Evolutionary conservation across 2,329 filamentous ascomycete genomes (phyloP), one percentile per base, ranked within the genome.

Genomic region (Colletotrichum magnum): DNA sequence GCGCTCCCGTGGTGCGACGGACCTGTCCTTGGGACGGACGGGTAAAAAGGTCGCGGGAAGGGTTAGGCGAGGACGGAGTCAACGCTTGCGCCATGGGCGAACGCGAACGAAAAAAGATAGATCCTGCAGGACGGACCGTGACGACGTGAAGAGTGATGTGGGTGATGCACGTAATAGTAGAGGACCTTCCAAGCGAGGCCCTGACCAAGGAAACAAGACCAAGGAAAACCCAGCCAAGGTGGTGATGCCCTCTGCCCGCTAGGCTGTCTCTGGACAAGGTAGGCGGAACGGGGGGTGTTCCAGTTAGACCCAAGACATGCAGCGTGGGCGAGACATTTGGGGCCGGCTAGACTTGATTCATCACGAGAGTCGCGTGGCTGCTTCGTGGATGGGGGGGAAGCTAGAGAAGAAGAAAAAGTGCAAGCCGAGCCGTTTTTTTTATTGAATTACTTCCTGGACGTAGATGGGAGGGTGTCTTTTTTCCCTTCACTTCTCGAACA

Each of bases 311-410:
- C 50, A 62, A 62, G 50, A 62, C 59, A 62, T 54, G 59, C 59
- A 47, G 45, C 28, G 32, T 10, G 50, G 50, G 50, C 39, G 39
- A 54, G 59, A 62, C 59, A 62, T 10, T 32, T 24, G 50, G 1
- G 50, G 18, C 47, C 39, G 48, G 39, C 59, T 36, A 54, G 15
- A 24, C 59, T 54, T 32, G 18, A 45, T 54, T 45, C 24, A 32
- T 54, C 18, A 45, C 18, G 41, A 62, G 59, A 62, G 59, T 62
- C 59, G 59, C 50, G 59, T 62, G 59, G 59, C 59, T 62, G 39
- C 6, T 32, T 24, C 36, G 48, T 32, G 39, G 21, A 36, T 4
- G 32, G 52, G 24, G 36, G 32, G 43, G 13, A 2, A 61, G 58
- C 32, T 52, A 52, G 2, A 18, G 2, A 16, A 16, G 45, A 50